Base-by-base conservation (phyloP, 768 basidiomycete genomes). In the Tylopilus felleus region DNA sequence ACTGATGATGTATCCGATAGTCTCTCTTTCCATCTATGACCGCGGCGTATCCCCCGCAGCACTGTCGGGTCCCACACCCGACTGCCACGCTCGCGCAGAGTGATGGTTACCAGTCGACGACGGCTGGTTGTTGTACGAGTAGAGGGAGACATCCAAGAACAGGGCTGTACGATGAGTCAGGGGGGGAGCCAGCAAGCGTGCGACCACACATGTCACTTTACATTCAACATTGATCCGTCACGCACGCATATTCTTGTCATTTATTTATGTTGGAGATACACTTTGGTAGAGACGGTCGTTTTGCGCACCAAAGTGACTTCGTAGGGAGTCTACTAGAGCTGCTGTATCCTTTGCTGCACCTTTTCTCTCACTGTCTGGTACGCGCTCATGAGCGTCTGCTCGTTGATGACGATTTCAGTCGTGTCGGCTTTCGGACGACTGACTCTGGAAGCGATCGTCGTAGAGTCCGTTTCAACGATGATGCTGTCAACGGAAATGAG, bases 381-480 rank as follows among this genome's bases (percentile, higher is more conserved):
- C 28, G 95, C 95, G 66, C 77, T 94, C 80, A 96, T 80, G 55
- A 97, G 79, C 9, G 93, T 95, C 74, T 97, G 94, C 74, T 99
- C 97, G 77, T 99, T 98, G 78, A 99, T 96, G 58, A 95, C 88
- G 59, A 99, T 97, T 62, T 98, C 95, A 35, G 88, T 89, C 48
- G 95, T 86, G 71, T 98, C 97, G 16, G 96, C 87, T 59, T 85
- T 86, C 40, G 97, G 92, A 59, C 94, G 76, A 63, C 90, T 95
- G 49, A 98, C 97, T 49, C 97, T 77, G 29, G 93, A 92, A 0
- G 94, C 93, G 67, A 98, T 97, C n/a, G 95, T 89, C 1, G 92
- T 83, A 3, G 95, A 79, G 69, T 99, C 97, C 0, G 96, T 98
- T 73, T 98, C 96, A 19, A 98, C 86, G 60, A 98, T 95, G 67